Evolutionary conservation across 371 early-diverging fungal species (phyloP).

Genomic region (Mortierella sp.): DNA sequence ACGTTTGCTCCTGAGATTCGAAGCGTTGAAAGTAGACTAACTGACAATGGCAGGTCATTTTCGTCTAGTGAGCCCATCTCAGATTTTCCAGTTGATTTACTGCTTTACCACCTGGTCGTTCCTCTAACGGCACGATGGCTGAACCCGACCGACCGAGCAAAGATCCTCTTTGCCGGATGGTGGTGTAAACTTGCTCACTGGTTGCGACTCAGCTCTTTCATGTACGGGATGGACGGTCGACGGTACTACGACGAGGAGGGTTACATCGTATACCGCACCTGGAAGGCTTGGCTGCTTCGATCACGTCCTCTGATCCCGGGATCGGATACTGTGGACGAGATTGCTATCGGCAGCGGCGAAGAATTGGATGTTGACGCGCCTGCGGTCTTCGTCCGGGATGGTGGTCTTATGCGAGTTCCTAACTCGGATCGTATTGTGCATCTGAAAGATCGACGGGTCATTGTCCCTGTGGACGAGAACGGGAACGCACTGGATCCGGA

Average conservation of each 20-base stretch:
- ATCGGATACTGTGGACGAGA: slow-evolving; percentile 8
- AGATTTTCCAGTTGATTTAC: slow-evolving; percentile 80
- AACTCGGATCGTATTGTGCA: slow-evolving; percentile 69
- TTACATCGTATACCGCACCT: slow-evolving; percentile 59
- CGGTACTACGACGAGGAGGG: slow-evolving; percentile 77
- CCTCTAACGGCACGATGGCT: slow-evolving; percentile 69
- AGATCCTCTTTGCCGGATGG: slow-evolving; percentile 56
- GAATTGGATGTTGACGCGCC: slow-evolving; percentile 54
- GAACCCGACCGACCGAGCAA: slow-evolving; percentile 30
- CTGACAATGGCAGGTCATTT: slow-evolving; percentile 26
- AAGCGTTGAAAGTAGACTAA: slow-evolving; percentile 28
- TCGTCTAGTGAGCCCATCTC: slow-evolving; percentile 69
- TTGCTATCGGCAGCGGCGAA: slow-evolving; percentile 27
- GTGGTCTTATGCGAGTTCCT: slow-evolving; percentile 68
- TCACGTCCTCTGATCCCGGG: slow-evolving; percentile 48
- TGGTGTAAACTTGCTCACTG: slow-evolving; percentile 67
- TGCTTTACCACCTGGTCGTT: slow-evolving; percentile 75
- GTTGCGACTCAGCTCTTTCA: slow-evolving; percentile 79
- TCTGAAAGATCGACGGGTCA: slow-evolving; percentile 74
- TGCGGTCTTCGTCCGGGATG: slow-evolving; percentile 69
- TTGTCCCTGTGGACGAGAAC: slow-evolving; percentile 77
- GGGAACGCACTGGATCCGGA: slow-evolving; percentile 70
- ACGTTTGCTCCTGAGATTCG: too few relatives aligned
- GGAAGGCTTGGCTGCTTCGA: slow-evolving; percentile 60
- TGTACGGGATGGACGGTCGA: slow-evolving; percentile 70